Percentiles rank a stretch among this genome's conserved stretches.
These are phyloP conservation scores for Coix lacrymajobi DNA, from an alignment of 176 grass and related monocot species.

Conservation along the genomic window DNA sequence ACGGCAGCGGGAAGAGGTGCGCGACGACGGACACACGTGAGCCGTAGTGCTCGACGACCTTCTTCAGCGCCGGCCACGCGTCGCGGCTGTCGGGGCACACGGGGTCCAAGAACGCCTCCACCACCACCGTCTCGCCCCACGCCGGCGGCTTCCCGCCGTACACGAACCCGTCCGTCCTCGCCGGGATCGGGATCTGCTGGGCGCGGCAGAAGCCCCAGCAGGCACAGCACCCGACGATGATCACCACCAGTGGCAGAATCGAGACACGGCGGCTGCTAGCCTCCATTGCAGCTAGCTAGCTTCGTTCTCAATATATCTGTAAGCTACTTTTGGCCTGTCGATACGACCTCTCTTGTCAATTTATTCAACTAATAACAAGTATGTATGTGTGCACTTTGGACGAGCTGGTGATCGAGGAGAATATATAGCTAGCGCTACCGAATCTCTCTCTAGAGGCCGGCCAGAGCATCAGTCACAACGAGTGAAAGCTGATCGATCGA, in stretches of 20 bases:
- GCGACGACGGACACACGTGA: slow-evolving; percentile 49
- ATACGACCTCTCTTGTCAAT: not conserved
- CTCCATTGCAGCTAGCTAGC: not conserved
- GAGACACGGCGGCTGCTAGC: not conserved
- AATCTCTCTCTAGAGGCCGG: not conserved
- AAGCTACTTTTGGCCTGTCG: not conserved
- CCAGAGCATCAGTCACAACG: not conserved
- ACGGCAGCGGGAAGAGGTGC: slow-evolving; percentile 83
- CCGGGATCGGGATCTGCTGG: slow-evolving; percentile 68
- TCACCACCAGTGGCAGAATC: not conserved
- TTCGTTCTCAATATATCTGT: not conserved
- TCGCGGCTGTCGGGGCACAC: slow-evolving; percentile 89
- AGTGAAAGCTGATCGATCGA: not conserved
- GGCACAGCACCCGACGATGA: not conserved
- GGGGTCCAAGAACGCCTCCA: slow-evolving; percentile 84
- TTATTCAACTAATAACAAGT: not conserved
- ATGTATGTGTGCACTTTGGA: too few relatives aligned
- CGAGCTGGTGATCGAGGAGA: not conserved
- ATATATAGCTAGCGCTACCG: not conserved
- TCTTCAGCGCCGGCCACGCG: slow-evolving; percentile 62
- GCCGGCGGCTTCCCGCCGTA: slow-evolving; percentile 30
- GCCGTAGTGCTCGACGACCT: slow-evolving; percentile 49
- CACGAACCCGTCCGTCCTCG: slow-evolving; percentile 73
- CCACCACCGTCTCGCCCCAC: slow-evolving; percentile 68
- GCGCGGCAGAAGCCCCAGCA: not conserved